Conservation (phyloP, 163 green algal species). For the Trebouxiophyceae sp. region DNA sequence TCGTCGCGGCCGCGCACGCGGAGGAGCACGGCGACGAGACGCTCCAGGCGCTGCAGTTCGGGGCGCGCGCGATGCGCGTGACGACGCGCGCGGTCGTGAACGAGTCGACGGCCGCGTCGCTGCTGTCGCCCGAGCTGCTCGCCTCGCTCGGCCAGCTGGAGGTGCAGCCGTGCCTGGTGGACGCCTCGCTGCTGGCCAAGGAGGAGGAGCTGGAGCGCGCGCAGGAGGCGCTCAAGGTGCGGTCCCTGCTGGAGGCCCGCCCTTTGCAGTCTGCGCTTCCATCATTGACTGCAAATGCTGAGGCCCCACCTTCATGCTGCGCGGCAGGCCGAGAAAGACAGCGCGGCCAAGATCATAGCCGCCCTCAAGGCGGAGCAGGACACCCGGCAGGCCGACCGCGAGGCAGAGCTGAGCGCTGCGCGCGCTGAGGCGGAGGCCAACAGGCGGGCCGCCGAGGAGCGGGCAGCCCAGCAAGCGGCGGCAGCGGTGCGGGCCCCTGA, state of each 20-base stretch:
- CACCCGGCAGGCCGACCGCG: conserved; percentile 2
- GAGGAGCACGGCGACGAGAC: conserved; percentile 62
- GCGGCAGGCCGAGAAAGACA: conserved; percentile 13
- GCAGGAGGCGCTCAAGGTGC: conserved; percentile 5
- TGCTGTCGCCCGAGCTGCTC: conserved; percentile 21
- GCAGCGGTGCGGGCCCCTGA: too few species aligned
- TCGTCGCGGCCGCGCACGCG: conserved; percentile 59
- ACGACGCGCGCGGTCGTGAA: conserved; percentile 59
- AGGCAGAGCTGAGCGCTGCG: conserved; percentile 7
- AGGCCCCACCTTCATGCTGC: neutral
- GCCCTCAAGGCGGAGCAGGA: conserved; percentile 15
- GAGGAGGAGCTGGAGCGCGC: conserved; percentile 33
- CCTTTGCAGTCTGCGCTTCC: too few species aligned
- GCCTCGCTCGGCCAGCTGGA: conserved; percentile 19
- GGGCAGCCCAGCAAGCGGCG: neutral
- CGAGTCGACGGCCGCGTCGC: conserved; percentile 39
- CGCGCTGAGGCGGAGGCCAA: conserved; percentile 1
- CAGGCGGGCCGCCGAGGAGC: conserved; percentile 8
- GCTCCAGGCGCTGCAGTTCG: conserved; percentile 74
- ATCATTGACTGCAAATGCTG: neutral
- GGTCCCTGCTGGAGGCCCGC: too few species aligned
- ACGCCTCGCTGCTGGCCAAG: conserved; percentile 35
- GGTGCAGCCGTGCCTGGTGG: conserved; percentile 8
- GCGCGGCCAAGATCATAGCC: neutral
- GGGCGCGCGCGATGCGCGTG: conserved; percentile 65